A percentile compares a stretch with the other conserved stretches of the same genome.
Evolutionary conservation across 2,329 filamentous ascomycete species (phyloP).

Genomic region (Capronia coronata): DNA sequence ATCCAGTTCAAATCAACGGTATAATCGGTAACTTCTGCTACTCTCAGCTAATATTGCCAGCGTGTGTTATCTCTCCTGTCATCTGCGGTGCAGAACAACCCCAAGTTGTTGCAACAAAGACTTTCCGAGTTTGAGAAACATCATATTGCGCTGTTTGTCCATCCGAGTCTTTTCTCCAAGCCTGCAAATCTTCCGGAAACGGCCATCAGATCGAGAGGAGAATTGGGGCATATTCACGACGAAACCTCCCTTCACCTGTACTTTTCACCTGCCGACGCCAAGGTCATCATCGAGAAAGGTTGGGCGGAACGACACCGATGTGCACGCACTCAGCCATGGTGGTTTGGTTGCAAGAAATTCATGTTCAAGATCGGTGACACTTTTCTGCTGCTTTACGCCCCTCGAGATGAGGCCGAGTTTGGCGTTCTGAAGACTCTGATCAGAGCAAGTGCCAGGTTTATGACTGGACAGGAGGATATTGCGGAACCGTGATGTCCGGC

Average conservation of each 20-base stretch:
- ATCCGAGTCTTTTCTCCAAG: conserved; percentile 15
- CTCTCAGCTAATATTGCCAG: conserved; percentile 6
- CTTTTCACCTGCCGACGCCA: conserved; percentile 71
- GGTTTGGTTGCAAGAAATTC: conserved; percentile 46
- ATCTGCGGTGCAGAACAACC: conserved; percentile 16
- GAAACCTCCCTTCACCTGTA: conserved; percentile 74
- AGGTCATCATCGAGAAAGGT: conserved; percentile 62
- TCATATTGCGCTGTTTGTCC: conserved; percentile 20
- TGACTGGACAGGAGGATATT: conserved; percentile 17
- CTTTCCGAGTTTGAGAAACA: conserved; percentile 19
- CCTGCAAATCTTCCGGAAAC: conserved; percentile 48
- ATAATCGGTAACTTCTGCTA: background rate
- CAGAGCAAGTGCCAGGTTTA: conserved; percentile 20
- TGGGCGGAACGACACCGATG: conserved; percentile 68
- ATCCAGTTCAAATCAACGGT: background rate
- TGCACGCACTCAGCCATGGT: conserved; percentile 53
- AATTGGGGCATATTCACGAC: conserved; percentile 73
- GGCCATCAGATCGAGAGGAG: conserved; percentile 50
- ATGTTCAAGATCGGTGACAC: conserved; percentile 19
- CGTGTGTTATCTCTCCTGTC: conserved; percentile 16
- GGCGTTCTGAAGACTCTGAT: conserved; percentile 45
- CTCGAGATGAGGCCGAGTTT: conserved; percentile 62
- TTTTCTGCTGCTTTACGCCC: conserved; percentile 69
- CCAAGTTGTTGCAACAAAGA: conserved; percentile 15
- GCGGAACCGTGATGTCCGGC: conserved; percentile 13